Base-by-base conservation (phyloP, 495 filamentous ascomycete species). In the Cenococcum geophilum region DNA sequence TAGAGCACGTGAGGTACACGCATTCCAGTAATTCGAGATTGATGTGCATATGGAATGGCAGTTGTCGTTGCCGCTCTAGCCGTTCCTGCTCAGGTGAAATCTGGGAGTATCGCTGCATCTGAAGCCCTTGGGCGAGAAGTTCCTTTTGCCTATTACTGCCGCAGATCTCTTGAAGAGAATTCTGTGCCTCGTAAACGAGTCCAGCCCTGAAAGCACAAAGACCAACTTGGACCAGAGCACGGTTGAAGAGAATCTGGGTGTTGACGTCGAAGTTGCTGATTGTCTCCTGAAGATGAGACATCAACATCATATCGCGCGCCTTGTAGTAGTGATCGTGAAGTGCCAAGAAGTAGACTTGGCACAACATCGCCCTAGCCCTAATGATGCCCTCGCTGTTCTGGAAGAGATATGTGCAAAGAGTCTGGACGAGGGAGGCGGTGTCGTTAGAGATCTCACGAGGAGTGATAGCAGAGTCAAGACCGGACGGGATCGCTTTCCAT, bases 1-100 rank as follows among this genome's bases (percentile, higher is more conserved):
- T 97, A 78, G 89, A 95, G 75, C 91, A 97, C 59, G 93, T 97
- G 49, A 99, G 86, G 76, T 99, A 99, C 61, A 97, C 92, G 71
- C 92, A 97, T 74, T 99, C 93, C 3, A 99, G 84, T 32, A 99
- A 83, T 69, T 99, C 93, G 21, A 99, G 82, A 79, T 99, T 99
- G 80, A 99, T 97, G 80, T 99, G 93, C 89, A 97, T 96, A 78
- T 99, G 93, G 83, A 99, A 99, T 47, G 93, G 93, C 61, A 99
- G 80, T 76, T 97, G 93, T 62, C 93, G 85, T 74, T 97, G 93
- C 64, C 91, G 85, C 75, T 99, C 93, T 23, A 97, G 82, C 63
- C 92, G 87, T 76, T 99, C 93, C 74, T 97, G 95, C 77, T 99
- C 93, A 5, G 93, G 95, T 18, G 89, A 89, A 59, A 97, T 92